These are phyloP conservation scores for Botrytis deweyae DNA, from an alignment of 2,329 filamentous ascomycete species.

Conservation along the genomic window DNA sequence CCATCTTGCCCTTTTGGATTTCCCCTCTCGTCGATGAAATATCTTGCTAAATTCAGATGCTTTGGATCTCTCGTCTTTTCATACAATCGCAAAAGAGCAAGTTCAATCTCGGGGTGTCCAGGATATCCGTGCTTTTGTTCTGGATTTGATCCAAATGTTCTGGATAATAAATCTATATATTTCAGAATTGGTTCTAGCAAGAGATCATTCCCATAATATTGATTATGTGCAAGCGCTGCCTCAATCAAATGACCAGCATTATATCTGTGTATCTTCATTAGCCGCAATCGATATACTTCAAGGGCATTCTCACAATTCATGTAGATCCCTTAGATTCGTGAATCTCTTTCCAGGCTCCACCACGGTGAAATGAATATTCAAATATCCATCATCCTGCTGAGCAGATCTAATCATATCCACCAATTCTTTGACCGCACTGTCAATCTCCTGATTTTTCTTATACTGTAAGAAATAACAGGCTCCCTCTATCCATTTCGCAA, in stretches of 20 bases:
- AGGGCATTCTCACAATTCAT: conserved; percentile 50
- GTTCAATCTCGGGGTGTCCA: conserved; percentile 57
- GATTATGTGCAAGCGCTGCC: conserved; percentile 56
- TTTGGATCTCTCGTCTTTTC: conserved; percentile 42
- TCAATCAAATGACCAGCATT: conserved; percentile 63
- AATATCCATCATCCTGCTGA: conserved; percentile 59
- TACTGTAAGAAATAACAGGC: conserved; percentile 55
- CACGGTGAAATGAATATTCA: conserved; percentile 64
- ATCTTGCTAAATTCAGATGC: conserved; percentile 48
- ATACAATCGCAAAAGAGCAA: conserved; percentile 49
- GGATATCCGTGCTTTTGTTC: conserved; percentile 58
- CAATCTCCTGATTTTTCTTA: conserved; percentile 47
- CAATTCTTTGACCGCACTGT: conserved; percentile 53
- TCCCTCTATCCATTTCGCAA: conserved; percentile 63
- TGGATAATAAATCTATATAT: conserved; percentile 53
- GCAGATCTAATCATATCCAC: conserved; percentile 56
- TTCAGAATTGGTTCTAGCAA: conserved; percentile 53
- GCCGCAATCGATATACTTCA: conserved; percentile 27
- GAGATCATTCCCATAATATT: conserved; percentile 51
- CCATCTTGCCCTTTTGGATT: conserved; percentile 51
- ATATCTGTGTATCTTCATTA: conserved; percentile 43
- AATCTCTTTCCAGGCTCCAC: conserved; percentile 56
- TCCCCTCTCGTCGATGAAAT: conserved; percentile 59
- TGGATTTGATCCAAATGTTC: conserved; percentile 51
- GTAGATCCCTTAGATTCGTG: conserved; percentile 59